Base-by-base conservation (phyloP, 2,329 filamentous ascomycete species). In the Trichophyton schoenleinii region DNA sequence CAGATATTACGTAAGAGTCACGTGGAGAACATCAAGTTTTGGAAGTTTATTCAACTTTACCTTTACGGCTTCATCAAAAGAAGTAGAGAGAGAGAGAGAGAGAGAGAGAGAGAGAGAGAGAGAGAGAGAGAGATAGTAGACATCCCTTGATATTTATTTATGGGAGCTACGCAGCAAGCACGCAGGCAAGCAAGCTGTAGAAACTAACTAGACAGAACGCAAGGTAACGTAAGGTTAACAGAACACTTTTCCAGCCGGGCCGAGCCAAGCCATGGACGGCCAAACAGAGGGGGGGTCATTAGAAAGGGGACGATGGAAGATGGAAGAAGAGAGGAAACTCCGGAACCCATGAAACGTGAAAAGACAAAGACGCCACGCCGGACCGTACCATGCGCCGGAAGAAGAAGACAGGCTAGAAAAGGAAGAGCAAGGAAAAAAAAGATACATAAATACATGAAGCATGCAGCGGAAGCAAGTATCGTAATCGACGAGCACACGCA, bases 181-280 rank as follows among this genome's bases (percentile, higher is more conserved):
- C 6, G 28, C 28, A 7, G 28, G 28, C 28, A 31, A 28, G 25
- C 25, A 28, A 31, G 28, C 28, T 31, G 28, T 31, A 31, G 28
- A 31, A 63, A 52, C 60, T 55, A 63, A 60, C 53, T 20, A 57
- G 34, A 57, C 58, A 64, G 36, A 66, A 63, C 28, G 28, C 28
- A 31, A 31, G 28, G 28, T 28, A 6, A 28, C 22, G 22, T 22
- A 28, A 28, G 25, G 25, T 6, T 6, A 63, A 46, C 58, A 57
- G 65, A 60, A 44, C 41, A n/a, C 36, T 58, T 41, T 58, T 58
- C 41, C 57, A 22, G 36, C 41, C 55, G 34, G 7, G 13, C 55
- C 36, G 36, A 58, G 22, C 57, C 57, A 25, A 58, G 22, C 57
- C 57, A 25, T 20, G 42, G 28, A 28, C 11, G 34, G 34, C 8